A percentile compares a stretch with the other conserved stretches of the same genome.
Evolutionary conservation across 2,329 filamentous ascomycete genomes (phyloP).

Genomic region (Curvularia hawaiiensis): DNA sequence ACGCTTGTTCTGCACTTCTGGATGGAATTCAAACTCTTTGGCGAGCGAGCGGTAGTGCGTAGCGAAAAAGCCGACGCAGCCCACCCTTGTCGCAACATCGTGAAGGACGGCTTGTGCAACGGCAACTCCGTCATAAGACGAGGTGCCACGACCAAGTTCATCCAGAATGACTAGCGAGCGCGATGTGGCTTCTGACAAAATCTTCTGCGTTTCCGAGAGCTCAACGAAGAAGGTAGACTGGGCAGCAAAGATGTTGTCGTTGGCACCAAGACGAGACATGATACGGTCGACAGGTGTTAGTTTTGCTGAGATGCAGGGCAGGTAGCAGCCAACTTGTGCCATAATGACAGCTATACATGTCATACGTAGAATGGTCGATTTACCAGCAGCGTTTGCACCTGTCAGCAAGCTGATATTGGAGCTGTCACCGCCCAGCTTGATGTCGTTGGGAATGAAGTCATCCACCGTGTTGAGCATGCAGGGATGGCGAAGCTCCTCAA

Average conservation of each 20-base stretch:
- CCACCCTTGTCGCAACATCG: slow-evolving; percentile 90
- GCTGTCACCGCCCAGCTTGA: slow-evolving; percentile 79
- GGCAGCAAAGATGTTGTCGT: slow-evolving; percentile 98
- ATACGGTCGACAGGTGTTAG: slow-evolving; percentile 94
- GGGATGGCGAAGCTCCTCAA: slow-evolving; percentile 89
- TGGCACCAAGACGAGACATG: slow-evolving; percentile 96
- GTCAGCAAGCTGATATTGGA: slow-evolving; percentile 91
- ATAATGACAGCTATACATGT: slow-evolving; percentile 97
- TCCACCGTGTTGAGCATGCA: slow-evolving; percentile 89
- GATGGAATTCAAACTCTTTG: slow-evolving; percentile 86
- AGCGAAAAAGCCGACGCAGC: slow-evolving; percentile 94
- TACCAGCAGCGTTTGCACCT: slow-evolving; percentile 95
- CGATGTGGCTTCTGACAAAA: slow-evolving; percentile 89
- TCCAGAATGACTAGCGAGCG: slow-evolving; percentile 96
- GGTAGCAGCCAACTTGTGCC: slow-evolving; percentile 93
- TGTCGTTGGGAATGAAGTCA: slow-evolving; percentile 96
- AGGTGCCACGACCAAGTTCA: slow-evolving; percentile 92
- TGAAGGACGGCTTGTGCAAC: slow-evolving; percentile 98
- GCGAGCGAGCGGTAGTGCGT: slow-evolving; percentile 97
- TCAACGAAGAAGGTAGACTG: slow-evolving; percentile 99
- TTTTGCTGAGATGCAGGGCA: slow-evolving; percentile 80
- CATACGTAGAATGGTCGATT: slow-evolving; percentile 96
- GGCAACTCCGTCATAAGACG: slow-evolving; percentile 93
- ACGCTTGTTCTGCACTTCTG: slow-evolving; percentile 81
- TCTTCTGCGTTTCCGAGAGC: slow-evolving; percentile 97